These are phyloP conservation scores for Lanmaoa rubissima DNA, from an alignment of 768 basidiomycete species.

Conservation along the genomic window DNA sequence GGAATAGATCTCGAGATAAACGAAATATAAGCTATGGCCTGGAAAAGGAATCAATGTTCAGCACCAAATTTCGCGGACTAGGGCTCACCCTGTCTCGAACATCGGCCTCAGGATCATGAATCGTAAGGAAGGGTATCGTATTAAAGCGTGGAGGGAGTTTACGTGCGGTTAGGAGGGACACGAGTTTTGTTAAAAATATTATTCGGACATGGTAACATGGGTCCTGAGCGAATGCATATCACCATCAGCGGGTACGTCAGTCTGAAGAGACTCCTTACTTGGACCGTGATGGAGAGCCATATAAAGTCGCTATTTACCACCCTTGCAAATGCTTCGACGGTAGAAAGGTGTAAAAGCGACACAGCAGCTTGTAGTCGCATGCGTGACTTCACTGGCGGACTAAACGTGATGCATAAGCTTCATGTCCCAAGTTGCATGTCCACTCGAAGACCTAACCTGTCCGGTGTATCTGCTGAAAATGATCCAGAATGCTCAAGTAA, in stretches of 20 bases:
- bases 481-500: constrained; percentile 71
- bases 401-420: constrained; percentile 28
- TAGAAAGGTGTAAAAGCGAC: constrained; percentile 75
- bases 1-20: constrained; percentile 46
- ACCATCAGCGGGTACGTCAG: not conserved
- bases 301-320: constrained; percentile 63
- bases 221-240: constrained; percentile 51
- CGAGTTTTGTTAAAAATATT: constrained; percentile 72
- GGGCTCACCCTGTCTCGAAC: constrained; percentile 60
- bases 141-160: constrained; percentile 75
- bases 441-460: constrained; percentile 41
- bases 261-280: constrained; percentile 49
- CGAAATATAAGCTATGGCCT: constrained; percentile 61
- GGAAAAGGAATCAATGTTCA: constrained; percentile 4
- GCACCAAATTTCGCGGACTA: not conserved
- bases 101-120: constrained; percentile 89
- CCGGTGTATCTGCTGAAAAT: constrained; percentile 50
- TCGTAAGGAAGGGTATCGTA: constrained; percentile 81
- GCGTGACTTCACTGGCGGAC: constrained; percentile 65
- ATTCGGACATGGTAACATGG: constrained; percentile 84
- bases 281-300: constrained; percentile 66
- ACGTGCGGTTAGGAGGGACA: constrained; percentile 57
- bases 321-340: constrained; percentile 54
- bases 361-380: constrained; percentile 82
- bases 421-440: not conserved